These are phyloP conservation scores for Calonectria pauciramosa DNA, from an alignment of 2,329 filamentous ascomycete species.

Conservation along the genomic window DNA sequence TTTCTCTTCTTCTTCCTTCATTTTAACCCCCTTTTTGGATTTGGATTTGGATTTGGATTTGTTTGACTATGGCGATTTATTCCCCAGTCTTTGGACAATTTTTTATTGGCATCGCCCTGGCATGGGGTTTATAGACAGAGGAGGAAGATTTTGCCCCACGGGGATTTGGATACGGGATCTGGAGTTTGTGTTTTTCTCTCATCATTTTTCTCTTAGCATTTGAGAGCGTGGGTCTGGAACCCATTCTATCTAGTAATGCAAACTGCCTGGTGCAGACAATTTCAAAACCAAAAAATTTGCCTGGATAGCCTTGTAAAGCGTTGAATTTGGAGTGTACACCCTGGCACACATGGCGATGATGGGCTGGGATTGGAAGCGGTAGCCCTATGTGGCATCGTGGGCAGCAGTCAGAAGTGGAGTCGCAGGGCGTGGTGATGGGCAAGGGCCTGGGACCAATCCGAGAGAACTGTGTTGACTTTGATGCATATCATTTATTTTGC, in stretches of 20 bases:
- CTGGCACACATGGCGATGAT: neutral
- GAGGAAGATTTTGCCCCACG: constrained; percentile 28
- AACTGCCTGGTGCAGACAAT: constrained; percentile 46
- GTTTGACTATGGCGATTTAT: constrained; percentile 30
- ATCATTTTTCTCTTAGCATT: constrained; percentile 10
- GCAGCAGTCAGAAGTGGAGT: constrained; percentile 37
- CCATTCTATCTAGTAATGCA: constrained; percentile 34
- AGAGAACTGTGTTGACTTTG: constrained; percentile 22
- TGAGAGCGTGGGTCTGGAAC: constrained; percentile 40
- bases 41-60: constrained; percentile 27
- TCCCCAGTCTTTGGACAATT: constrained; percentile 26
- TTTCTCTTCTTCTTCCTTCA: neutral
- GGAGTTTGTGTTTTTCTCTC: neutral
- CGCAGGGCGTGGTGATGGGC: constrained; percentile 25
- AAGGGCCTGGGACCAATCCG: constrained; percentile 40
- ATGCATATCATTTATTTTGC: constrained; percentile 27
- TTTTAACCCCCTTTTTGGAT: neutral
- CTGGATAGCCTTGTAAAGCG: neutral
- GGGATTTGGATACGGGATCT: constrained; percentile 11
- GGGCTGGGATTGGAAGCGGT: neutral
- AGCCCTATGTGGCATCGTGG: constrained; percentile 8
- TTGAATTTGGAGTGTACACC: neutral
- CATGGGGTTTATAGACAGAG: constrained; percentile 35
- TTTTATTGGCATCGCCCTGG: constrained; percentile 21
- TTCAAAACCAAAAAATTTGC: constrained; percentile 8